phyloP scores from a whole-genome alignment of 495 filamentous ascomycete species.

The Acidiella bohemica region DNA sequence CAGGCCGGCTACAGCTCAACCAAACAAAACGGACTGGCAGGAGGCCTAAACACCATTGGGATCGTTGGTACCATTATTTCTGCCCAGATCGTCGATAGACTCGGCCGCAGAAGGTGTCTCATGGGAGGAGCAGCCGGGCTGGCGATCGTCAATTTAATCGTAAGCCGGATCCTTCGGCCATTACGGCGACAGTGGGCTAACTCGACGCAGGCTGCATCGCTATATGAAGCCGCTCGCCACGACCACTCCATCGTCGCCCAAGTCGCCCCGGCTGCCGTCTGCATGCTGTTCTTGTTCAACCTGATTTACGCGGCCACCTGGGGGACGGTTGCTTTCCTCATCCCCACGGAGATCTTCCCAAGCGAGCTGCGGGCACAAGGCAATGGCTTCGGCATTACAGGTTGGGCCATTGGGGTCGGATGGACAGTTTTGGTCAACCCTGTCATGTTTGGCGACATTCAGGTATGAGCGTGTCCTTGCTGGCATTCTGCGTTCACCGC shows the following conservation, averaged over 20 bases:
- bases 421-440: constrained; percentile 42
- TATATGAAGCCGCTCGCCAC: constrained; percentile 12
- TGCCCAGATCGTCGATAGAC: constrained; percentile 39
- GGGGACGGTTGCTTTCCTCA: constrained; percentile 41
- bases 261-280: constrained; percentile 31
- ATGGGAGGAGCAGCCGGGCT: constrained; percentile 6
- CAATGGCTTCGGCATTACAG: constrained; percentile 44
- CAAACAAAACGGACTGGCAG: constrained; percentile 38
- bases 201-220: background rate
- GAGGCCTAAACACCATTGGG: constrained; percentile 41
- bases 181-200: background rate
- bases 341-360: constrained; percentile 42
- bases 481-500: no score
- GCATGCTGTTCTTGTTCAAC: constrained; percentile 37
- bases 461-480: constrained; percentile 1
- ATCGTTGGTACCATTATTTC: constrained; percentile 42
- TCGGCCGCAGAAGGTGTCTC: constrained; percentile 36
- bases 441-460: constrained; percentile 26
- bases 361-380: constrained; percentile 40
- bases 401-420: constrained; percentile 44
- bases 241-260: background rate
- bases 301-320: constrained; percentile 39
- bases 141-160: constrained; percentile 1
- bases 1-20: constrained; percentile 26
- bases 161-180: background rate